Conservation (phyloP, 2,329 filamentous ascomycete genomes). For the Trichoderma sp. region DNA sequence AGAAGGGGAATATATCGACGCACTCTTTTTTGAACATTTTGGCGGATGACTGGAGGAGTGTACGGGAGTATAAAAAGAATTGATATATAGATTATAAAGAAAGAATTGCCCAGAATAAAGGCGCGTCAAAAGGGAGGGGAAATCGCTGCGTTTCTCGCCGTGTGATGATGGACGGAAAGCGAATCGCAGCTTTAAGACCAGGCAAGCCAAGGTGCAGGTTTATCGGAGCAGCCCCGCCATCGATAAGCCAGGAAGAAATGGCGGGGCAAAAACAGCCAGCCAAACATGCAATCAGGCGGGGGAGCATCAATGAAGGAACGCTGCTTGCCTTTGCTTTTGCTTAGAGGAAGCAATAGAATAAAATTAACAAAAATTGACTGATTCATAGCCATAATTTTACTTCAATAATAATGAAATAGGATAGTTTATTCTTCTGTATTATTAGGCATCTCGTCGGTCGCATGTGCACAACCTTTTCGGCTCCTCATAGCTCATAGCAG, state of each 20-base stretch:
- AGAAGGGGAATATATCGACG: slow-evolving; percentile 32
- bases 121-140: neutral
- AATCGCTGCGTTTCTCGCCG: neutral
- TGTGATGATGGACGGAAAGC: neutral
- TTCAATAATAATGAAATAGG: neutral
- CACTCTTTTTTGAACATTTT: slow-evolving; percentile 95
- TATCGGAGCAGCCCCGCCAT: slow-evolving; percentile 19
- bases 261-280: slow-evolving; percentile 29
- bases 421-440: neutral
- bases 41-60: slow-evolving; percentile 25
- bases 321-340: neutral
- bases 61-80: too few species aligned
- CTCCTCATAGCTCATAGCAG: neutral
- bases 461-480: fast-evolving
- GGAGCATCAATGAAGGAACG: neutral
- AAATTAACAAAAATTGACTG: neutral
- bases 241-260: slow-evolving; percentile 23
- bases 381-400: neutral
- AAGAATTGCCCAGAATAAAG: neutral
- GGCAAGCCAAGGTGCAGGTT: neutral
- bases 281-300: slow-evolving; percentile 24
- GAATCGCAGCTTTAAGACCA: neutral
- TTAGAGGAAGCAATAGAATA: neutral
- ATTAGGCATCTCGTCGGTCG: neutral
- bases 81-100: neutral